These are phyloP conservation scores for Auriscalpium orientale DNA, from an alignment of 768 basidiomycete species.

Conservation along the genomic window DNA sequence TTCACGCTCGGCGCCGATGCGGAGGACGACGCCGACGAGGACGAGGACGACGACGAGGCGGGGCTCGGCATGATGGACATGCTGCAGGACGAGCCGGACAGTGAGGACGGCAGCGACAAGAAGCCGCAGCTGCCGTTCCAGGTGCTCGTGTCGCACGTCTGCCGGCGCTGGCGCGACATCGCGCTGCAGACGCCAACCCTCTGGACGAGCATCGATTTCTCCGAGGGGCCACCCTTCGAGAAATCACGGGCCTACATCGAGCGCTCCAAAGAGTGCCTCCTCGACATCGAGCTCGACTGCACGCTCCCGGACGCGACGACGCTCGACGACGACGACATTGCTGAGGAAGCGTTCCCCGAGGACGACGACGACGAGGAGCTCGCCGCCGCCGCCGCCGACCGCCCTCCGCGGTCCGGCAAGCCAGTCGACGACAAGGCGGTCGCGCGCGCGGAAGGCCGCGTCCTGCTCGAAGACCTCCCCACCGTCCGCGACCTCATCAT, in stretches of 20 bases:
- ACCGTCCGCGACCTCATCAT: conserved; percentile 31
- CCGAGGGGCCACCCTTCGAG: conserved; percentile 34
- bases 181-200: conserved; percentile 46
- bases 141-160: conserved; percentile 54
- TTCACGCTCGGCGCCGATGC: conserved; percentile 17
- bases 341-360: background rate
- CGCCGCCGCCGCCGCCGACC: background rate
- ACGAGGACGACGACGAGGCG: conserved; percentile 18
- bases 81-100: conserved; percentile 7
- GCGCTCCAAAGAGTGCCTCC: conserved; percentile 46
- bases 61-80: conserved; percentile 10
- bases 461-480: conserved; percentile 17
- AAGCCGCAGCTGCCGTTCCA: conserved; percentile 31
- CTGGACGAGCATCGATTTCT: conserved; percentile 45
- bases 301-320: conserved; percentile 9
- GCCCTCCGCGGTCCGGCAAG: background rate
- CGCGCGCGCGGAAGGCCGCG: background rate
- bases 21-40: conserved; percentile 19
- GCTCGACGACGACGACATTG: conserved; percentile 6
- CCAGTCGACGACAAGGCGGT: background rate
- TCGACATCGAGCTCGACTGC: conserved; percentile 42
- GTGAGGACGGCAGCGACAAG: conserved; percentile 1
- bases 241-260: conserved; percentile 38
- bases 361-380: background rate
- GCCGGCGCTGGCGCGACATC: conserved; percentile 48